Conservation (phyloP, 1,284 basidiomycete species). For the Ustilago tritici region DNA sequence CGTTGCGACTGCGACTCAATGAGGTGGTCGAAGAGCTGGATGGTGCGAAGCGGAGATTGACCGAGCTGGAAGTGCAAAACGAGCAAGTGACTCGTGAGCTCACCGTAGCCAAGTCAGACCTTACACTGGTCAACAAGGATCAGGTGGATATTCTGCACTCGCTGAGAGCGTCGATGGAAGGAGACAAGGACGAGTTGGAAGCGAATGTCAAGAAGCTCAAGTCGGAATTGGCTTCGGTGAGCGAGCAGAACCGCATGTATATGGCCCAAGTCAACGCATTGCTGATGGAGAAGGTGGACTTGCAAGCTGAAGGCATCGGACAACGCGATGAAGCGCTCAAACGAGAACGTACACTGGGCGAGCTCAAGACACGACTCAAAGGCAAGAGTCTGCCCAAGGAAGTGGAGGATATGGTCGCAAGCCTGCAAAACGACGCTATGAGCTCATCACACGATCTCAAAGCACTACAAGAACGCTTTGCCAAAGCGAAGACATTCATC, state of each 20-base stretch:
- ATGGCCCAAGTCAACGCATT: slow-evolving; percentile 77
- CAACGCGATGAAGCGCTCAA: slow-evolving; percentile 58
- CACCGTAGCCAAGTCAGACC: slow-evolving; percentile 85
- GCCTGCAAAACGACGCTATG: slow-evolving; percentile 81
- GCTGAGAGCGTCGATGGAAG: slow-evolving; percentile 86
- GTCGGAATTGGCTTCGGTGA: slow-evolving; percentile 78
- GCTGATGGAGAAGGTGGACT: slow-evolving; percentile 87
- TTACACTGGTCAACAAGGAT: slow-evolving; percentile 71
- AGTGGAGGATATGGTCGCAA: slow-evolving; percentile 80
- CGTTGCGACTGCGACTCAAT: slow-evolving; percentile 85
- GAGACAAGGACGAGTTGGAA: slow-evolving; percentile 84
- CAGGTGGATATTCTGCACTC: slow-evolving; percentile 76
- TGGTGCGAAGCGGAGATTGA: slow-evolving; percentile 76
- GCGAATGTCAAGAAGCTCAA: slow-evolving; percentile 77
- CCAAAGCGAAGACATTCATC: slow-evolving; percentile 90
- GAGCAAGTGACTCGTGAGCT: slow-evolving; percentile 79
- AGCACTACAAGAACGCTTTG: slow-evolving; percentile 80
- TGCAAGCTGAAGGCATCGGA: slow-evolving; percentile 74
- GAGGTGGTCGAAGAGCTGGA: slow-evolving; percentile 88
- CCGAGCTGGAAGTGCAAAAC: slow-evolving; percentile 80
- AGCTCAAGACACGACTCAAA: slow-evolving; percentile 75
- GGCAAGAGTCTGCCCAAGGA: slow-evolving; percentile 77
- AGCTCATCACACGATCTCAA: slow-evolving; percentile 79
- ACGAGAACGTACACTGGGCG: slow-evolving; percentile 50
- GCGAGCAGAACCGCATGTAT: slow-evolving; percentile 89